Evolutionary conservation across 2,329 filamentous ascomycete genomes (phyloP).

Genomic region (Emmonsiellopsis sp.): DNA sequence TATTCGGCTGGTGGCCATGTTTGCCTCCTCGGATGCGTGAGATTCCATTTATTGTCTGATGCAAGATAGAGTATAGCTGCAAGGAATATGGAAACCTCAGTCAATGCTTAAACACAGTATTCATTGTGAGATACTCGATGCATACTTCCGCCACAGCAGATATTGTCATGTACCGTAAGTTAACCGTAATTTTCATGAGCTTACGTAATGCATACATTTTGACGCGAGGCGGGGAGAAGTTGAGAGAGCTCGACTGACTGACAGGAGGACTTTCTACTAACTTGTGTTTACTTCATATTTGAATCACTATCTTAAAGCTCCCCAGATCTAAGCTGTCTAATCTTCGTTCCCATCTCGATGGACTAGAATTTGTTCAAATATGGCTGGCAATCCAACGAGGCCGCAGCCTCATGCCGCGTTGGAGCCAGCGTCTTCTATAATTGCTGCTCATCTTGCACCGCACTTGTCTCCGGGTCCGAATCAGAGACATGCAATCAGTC

Average conservation of each 20-base stretch:
- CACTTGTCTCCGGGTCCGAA: slow-evolving; percentile 61
- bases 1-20: neutral
- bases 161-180: too few relatives aligned
- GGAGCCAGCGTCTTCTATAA: slow-evolving; percentile 57
- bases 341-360: neutral
- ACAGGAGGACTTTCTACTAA: neutral
- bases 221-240: too few relatives aligned
- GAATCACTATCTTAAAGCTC: neutral
- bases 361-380: neutral
- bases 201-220: too few relatives aligned
- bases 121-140: too few relatives aligned
- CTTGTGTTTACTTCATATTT: neutral
- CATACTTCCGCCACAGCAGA: too few relatives aligned
- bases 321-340: neutral
- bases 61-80: too few relatives aligned
- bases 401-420: slow-evolving; percentile 6
- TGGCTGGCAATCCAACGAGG: neutral
- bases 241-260: too few relatives aligned
- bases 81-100: too few relatives aligned
- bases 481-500: slow-evolving; percentile 55
- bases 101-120: too few relatives aligned
- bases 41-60: too few relatives aligned
- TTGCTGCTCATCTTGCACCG: slow-evolving; percentile 79
- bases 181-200: too few relatives aligned
- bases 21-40: neutral